Evolutionary conservation across 352 stramenopile genomes (phyloP), one percentile per base, ranked within the genome.

Genomic region (Pythium dissimile): DNA sequence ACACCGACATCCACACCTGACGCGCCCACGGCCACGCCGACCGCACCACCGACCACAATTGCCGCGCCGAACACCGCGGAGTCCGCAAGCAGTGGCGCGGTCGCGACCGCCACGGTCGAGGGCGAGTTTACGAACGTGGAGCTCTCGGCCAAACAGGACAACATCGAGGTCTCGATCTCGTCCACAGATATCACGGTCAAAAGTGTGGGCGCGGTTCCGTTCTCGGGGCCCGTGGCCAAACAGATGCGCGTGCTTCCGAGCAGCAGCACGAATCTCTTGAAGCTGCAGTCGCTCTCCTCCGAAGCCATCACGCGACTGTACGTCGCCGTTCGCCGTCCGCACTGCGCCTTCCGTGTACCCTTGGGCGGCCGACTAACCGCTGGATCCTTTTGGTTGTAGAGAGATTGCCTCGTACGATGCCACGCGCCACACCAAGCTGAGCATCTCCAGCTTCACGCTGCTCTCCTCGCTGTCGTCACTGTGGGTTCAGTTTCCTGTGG

Each of bases 201-300:
- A n/a, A n/a, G n/a, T n/a, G n/a, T n/a, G n/a, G n/a, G n/a, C n/a
- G 34, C 34, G 34, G 34, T 3, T 5, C 5, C 6, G 6, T 41
- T 12, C 12, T 15, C 34, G n/a, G 15, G 13, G 6, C 37, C 20
- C 4, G 26, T 30, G 18, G 9, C 11, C 12, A 37, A 49, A 18
- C 46, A 51, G 30, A 45, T 59, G 26, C 39, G 51, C 39, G 51
- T 59, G 51, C 28, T 44, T 28, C 15, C 51, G 39, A 13, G 16
- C 28, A 13, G 4, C 13, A 13, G 1, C 5, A 59, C 51, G 10
- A 28, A 16, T 20, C 11, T 5, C 10, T 15, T 59, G 11, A 8
- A 43, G 23, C 10, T 59, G 20, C 10, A 27, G 3, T 15, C 28
- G 21, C 39, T 59, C 21, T 2, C 15, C 18, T 50, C 51, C 10